Evolutionary conservation across 2,329 filamentous ascomycete genomes (phyloP), one percentile per base, ranked within the genome.

Genomic region (Aspergillus intermedius): DNA sequence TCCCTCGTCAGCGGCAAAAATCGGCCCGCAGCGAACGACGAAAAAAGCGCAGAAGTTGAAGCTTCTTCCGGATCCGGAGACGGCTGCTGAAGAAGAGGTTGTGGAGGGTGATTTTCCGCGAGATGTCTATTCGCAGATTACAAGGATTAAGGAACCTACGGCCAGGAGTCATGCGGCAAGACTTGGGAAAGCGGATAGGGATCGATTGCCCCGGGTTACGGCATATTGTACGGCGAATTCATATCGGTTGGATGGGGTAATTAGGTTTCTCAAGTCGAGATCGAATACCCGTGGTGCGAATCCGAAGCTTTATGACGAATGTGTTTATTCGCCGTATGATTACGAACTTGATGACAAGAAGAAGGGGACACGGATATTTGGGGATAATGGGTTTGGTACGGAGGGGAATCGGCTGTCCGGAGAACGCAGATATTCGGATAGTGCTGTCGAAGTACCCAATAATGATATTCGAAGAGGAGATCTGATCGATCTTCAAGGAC

Each of bases 51-150:
- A 97, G 74, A 98, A 98, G 74, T 78, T 98, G 52, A 98, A 98
- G 73, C 79, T 98, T n/a, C 75, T 98, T 13, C 93, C 93, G 1
- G 93, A 93, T 63, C 90, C 91, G 0, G 88, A 94, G 50, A 78
- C 88, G 41, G 88, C 81, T 32, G 86, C 88, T 22, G 88, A 91
- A 32, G 87, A 88, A 21, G 88, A 91, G 40, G 82, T 77, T 15
- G 58, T 76, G 55, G 91, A 97, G 53, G 91, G 95, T 62, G 91
- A 96, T 69, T 93, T 88, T 61, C 90, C 91, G 8, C 79, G 91
- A 55, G 93, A 98, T 66, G 93, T 98, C 28, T 98, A 98, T 72
- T 91, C 91, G 22, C 93, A 98, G 68, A 97, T 96, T 67, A 95
- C 91, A 7, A 81, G 93, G 41, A 98, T 98, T 72, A 97, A 97